These are phyloP conservation scores for Ogataea hybrid DNA, from an alignment of 1,139 yeast genomes.

Conservation along the genomic window DNA sequence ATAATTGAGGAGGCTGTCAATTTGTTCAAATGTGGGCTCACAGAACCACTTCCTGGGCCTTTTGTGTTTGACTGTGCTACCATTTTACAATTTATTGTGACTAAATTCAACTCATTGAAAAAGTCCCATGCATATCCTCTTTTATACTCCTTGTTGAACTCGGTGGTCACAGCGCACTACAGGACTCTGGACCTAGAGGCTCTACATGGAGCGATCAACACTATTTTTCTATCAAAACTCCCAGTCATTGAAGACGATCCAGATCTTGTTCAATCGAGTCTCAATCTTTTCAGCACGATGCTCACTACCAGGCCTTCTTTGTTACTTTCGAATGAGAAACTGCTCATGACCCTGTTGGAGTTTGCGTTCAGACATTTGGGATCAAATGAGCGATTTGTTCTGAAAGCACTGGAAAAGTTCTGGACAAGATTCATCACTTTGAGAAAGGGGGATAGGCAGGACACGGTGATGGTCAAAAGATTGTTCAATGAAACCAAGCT, in stretches of 20 bases:
- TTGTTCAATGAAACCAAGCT: conserved; percentile 38
- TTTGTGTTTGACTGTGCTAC: conserved; percentile 49
- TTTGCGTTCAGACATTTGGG: conserved; percentile 45
- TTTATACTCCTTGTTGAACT: conserved; percentile 42
- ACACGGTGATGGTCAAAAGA: conserved; percentile 39
- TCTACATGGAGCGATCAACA: conserved; percentile 32
- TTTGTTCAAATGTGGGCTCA: conserved; percentile 54
- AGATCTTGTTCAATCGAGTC: conserved; percentile 48
- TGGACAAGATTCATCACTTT: conserved; percentile 60
- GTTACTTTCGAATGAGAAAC: conserved; percentile 38
- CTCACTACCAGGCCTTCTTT: conserved; percentile 51
- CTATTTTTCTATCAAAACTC: conserved; percentile 35
- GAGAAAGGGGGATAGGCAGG: conserved; percentile 50
- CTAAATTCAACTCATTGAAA: conserved; percentile 32
- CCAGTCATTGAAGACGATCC: conserved; percentile 47
- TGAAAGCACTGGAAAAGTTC: conserved; percentile 60
- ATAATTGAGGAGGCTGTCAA: conserved; percentile 57
- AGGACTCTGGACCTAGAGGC: conserved; percentile 34
- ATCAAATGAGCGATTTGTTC: conserved; percentile 62
- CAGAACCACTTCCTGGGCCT: conserved; percentile 56
- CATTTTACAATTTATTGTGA: conserved; percentile 44
- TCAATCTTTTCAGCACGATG: conserved; percentile 44
- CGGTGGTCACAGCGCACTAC: conserved; percentile 39
- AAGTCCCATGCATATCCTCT: conserved; percentile 29
- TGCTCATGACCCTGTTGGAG: conserved; percentile 38